Evolutionary conservation across 1,284 basidiomycete species (phyloP).

Genomic region (Ustilago trichophora): DNA sequence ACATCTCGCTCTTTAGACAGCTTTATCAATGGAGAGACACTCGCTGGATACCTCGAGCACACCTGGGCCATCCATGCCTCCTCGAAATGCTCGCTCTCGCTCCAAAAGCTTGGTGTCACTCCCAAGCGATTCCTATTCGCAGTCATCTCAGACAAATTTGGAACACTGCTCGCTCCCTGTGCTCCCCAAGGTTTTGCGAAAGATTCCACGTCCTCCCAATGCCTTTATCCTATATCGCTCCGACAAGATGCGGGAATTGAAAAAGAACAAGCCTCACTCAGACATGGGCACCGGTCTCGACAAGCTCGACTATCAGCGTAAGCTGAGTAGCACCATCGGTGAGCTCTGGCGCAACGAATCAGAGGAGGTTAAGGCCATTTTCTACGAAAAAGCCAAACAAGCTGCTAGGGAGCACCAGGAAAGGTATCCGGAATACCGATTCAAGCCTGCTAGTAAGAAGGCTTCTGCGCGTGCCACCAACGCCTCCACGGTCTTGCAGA

Average conservation of each 20-base stretch:
- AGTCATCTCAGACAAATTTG: neutral
- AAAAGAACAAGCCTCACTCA: neutral
- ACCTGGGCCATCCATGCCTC: constrained; percentile 2
- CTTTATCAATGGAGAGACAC: constrained; percentile 5
- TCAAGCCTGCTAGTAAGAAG: constrained; percentile 18
- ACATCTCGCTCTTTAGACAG: too few relatives aligned
- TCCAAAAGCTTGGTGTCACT: constrained; percentile 9
- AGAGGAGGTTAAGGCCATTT: constrained; percentile 16
- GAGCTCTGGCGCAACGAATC: constrained; percentile 34
- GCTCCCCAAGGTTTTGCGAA: constrained; percentile 13
- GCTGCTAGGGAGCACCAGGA: constrained; percentile 23
- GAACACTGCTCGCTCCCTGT: neutral
- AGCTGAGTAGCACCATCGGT: constrained; percentile 31
- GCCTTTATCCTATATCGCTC: constrained; percentile 45
- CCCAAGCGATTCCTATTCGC: neutral
- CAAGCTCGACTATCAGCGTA: constrained; percentile 39
- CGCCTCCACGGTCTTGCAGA: neutral
- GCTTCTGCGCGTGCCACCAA: neutral
- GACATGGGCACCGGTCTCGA: constrained; percentile 7
- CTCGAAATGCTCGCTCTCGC: constrained; percentile 6
- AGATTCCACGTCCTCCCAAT: constrained; percentile 38
- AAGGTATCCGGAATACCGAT: constrained; percentile 34
- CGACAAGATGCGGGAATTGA: constrained; percentile 28
- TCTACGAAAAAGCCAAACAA: constrained; percentile 27
- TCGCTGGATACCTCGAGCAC: constrained; percentile 1